Conservation (phyloP, 2,329 filamentous ascomycete species). For the Ophiocordyceps camponoti-leonardi region DNA sequence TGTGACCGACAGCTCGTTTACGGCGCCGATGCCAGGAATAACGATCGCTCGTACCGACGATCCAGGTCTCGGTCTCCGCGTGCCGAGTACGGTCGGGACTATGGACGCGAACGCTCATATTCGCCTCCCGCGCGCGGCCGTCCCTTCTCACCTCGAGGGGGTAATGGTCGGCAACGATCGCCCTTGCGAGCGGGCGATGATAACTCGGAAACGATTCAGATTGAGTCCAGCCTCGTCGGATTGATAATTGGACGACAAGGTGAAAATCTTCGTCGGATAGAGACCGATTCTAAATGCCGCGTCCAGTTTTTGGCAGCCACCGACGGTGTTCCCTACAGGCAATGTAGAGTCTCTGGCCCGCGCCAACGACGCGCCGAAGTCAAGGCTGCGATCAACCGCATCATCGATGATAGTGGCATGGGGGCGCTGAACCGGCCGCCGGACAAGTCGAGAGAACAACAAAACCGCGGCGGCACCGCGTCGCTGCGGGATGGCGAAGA, state of each 20-base stretch:
- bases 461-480: slow-evolving; percentile 18
- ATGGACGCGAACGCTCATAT: slow-evolving; percentile 54
- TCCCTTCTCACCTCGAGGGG: slow-evolving; percentile 40
- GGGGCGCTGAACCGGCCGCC: slow-evolving; percentile 27
- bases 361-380: slow-evolving; percentile 57
- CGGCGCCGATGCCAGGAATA: slow-evolving; percentile 15
- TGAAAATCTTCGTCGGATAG: slow-evolving; percentile 74
- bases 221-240: slow-evolving; percentile 74
- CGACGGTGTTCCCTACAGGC: slow-evolving; percentile 56
- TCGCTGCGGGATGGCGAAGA: slow-evolving; percentile 64
- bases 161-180: slow-evolving; percentile 39
- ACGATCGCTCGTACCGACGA: slow-evolving; percentile 37
- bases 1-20: slow-evolving; percentile 40
- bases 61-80: slow-evolving; percentile 64
- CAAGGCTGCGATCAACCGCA: slow-evolving; percentile 67
- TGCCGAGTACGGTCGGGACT: slow-evolving; percentile 53
- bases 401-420: slow-evolving; percentile 61
- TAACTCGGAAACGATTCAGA: slow-evolving; percentile 65
- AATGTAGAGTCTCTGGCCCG: slow-evolving; percentile 72
- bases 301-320: slow-evolving; percentile 76
- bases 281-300: slow-evolving; percentile 63
- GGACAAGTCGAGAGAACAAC: slow-evolving; percentile 22
- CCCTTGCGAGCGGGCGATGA: slow-evolving; percentile 42
- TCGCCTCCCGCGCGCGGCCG: slow-evolving; percentile 43
- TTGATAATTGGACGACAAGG: slow-evolving; percentile 83